Conservation (phyloP, 2,329 filamentous ascomycete species). For the Fusarium secorum region DNA sequence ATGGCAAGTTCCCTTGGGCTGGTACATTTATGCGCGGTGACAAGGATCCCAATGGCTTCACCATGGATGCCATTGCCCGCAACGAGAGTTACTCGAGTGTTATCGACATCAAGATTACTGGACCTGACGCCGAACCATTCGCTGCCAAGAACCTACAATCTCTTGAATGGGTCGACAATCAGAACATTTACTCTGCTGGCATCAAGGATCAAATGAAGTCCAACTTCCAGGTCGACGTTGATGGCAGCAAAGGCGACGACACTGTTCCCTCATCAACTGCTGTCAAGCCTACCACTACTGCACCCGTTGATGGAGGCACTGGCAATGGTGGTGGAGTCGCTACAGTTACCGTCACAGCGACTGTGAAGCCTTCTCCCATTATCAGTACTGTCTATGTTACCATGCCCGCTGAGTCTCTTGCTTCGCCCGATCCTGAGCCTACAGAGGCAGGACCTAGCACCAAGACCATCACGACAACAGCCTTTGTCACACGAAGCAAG, state of each 20-base stretch:
- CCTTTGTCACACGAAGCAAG: conserved; percentile 28
- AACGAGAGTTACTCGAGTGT: conserved; percentile 55
- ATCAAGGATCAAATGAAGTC: conserved; percentile 56
- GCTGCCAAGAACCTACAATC: conserved; percentile 34
- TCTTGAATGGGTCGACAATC: conserved; percentile 46
- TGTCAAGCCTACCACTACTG: conserved; percentile 13
- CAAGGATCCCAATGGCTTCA: conserved; percentile 49
- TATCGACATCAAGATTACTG: conserved; percentile 51
- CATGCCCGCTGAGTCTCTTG: conserved; percentile 41
- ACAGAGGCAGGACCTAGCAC: conserved; percentile 25
- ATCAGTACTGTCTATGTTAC: conserved; percentile 49
- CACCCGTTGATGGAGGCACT: conserved; percentile 25
- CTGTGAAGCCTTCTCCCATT: conserved; percentile 50
- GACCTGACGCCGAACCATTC: conserved; percentile 34
- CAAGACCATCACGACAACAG: conserved; percentile 35
- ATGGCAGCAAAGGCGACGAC: conserved; percentile 33
- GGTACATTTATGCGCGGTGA: conserved; percentile 52
- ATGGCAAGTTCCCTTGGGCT: conserved; percentile 54
- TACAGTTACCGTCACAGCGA: conserved; percentile 49
- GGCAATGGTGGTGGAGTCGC: conserved; percentile 17
- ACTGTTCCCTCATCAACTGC: conserved; percentile 29
- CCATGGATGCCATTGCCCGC: conserved; percentile 44
- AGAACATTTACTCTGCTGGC: conserved; percentile 54
- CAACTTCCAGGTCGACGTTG: conserved; percentile 55
- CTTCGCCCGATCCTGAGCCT: conserved; percentile 16